Evolutionary conservation across 2,329 filamentous ascomycete genomes (phyloP), one percentile per base, ranked within the genome.

Genomic region (Lasiodiplodia hormozganensis): DNA sequence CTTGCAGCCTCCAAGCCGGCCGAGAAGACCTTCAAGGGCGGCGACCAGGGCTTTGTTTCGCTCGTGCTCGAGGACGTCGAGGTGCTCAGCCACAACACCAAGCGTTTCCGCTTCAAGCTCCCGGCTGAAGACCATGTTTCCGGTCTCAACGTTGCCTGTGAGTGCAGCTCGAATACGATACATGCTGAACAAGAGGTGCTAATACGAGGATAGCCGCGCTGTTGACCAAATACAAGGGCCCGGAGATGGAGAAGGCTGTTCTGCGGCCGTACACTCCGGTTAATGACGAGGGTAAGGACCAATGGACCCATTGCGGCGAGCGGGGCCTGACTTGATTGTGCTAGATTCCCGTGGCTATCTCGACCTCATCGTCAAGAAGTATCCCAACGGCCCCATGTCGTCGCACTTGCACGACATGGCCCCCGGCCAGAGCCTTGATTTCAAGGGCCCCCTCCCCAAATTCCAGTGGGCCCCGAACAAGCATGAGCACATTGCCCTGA

Each of bases 401-500:
- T 88, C 89, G 73, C 92, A 98, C 84, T 79, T 99, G 62, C 93
- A 97, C 86, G 86, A 87, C 77, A 88, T 99, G 89, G 85, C 86
- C 40, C 90, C 92, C 54, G 93, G 94, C 71, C 91, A 98, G 81
- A 86, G 86, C 18, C 89, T 99, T 67, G 90, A 95, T 71, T 89
- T 99, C 85, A 98, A 99, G 87, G 96, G 96, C 21, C 96, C 96
- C 2, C 89, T 99, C 49, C 92, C 93, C 76, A 99, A 99, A 83
- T 98, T 97, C 82, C 82, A 88, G 38, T 98, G 94, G 94, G 78
- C 88, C 65, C 77, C 90, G 73, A 98, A 98, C 88, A 97, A 97
- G 88, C 94, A 97, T 85, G 85, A 92, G 70, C 94, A 98, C 85
- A 89, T 96, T 75, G 90, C 88, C 49, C 85, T 95, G 72, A 88